A percentile compares a stretch with the other conserved stretches of the same genome.
Evolutionary conservation across 768 basidiomycete species (phyloP).

Genomic region (Amanita rubescens): DNA sequence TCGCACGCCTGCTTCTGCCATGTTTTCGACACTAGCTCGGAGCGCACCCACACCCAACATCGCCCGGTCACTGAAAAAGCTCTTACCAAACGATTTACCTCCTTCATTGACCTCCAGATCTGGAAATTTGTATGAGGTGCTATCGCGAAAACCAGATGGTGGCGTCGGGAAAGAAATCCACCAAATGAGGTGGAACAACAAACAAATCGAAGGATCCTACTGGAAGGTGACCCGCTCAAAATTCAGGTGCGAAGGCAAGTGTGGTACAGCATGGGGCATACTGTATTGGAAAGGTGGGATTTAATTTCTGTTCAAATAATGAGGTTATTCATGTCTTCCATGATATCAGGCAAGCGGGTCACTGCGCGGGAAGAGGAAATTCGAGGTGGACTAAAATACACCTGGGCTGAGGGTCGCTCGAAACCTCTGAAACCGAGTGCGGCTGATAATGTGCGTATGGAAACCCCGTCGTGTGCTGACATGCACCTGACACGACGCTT

Average conservation of each 20-base stretch:
- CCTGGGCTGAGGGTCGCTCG: slow-evolving; percentile 59
- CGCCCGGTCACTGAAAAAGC: slow-evolving; percentile 39
- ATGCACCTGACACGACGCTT: neutral
- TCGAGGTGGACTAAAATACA: slow-evolving; percentile 66
- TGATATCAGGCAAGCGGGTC: slow-evolving; percentile 47
- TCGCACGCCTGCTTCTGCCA: slow-evolving; percentile 15
- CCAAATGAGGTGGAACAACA: slow-evolving; percentile 67
- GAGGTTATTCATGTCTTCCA: slow-evolving; percentile 1
- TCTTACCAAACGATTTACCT: slow-evolving; percentile 53
- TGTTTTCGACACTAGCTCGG: slow-evolving; percentile 26
- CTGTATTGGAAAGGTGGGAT: slow-evolving; percentile 66
- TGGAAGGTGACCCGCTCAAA: slow-evolving; percentile 69
- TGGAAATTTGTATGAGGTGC: slow-evolving; percentile 64
- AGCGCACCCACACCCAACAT: slow-evolving; percentile 16
- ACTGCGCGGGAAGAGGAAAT: slow-evolving; percentile 57
- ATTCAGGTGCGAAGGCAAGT: slow-evolving; percentile 65
- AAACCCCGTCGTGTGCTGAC: neutral
- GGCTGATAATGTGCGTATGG: neutral
- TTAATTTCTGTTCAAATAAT: neutral
- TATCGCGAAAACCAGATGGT: slow-evolving; percentile 60
- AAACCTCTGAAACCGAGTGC: neutral
- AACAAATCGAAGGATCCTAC: slow-evolving; percentile 59
- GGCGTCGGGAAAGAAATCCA: slow-evolving; percentile 63
- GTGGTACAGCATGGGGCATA: slow-evolving; percentile 81
- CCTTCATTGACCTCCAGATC: slow-evolving; percentile 50